Evolutionary conservation across 2,329 filamentous ascomycete species (phyloP), one percentile per base, ranked within the genome.

Genomic region (Ascochyta fabae): DNA sequence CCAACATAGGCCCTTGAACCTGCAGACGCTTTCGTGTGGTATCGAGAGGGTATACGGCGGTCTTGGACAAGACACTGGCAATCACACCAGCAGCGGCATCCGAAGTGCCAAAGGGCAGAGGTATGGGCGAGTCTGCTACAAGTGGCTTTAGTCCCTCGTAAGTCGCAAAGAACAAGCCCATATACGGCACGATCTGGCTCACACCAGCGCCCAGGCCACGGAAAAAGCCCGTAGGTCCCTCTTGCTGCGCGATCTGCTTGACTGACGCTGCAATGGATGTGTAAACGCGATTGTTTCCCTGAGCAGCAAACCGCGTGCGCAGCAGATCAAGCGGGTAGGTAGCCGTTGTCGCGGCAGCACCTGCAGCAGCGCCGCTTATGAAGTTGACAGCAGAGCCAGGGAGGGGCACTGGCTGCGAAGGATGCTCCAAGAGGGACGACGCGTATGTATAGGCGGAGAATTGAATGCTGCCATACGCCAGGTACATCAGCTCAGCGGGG

Each of bases 311-410:
- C 5, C 95, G 88, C 34, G 95, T 99, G 54, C 95, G 88, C 35
- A 99, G 82, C 12, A 99, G 84, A 77, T 99, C 95, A 49, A 98
- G 85, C 22, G 95, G 95, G 77, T 99, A 99, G 52, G 95, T 98
- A 3, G 83, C 79, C 4, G 87, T 87, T 0, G 95, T 98, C 26
- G 93, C 92, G 23, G 88, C 80, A 3, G 89, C 92, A 39, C 95
- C 95, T 2, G 92, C 93, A 0, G 86, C 76, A 2, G 93, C 94
- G 53, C 95, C 95, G 6, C 91, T 85, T 57, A 96, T 74, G 77
- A 98, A 97, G 49, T 88, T 90, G 74, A 92, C 89, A 40, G 82
- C 86, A n/a, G 87, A 77, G 41, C 85, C 82, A 0, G 90, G 89
- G 13, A 93, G 77, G 58, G 77, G 78, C 29, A 78, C 63, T 55